Base-by-base conservation (phyloP, 164 flowering plant genomes). In the Cinnamomum chago region DNA sequence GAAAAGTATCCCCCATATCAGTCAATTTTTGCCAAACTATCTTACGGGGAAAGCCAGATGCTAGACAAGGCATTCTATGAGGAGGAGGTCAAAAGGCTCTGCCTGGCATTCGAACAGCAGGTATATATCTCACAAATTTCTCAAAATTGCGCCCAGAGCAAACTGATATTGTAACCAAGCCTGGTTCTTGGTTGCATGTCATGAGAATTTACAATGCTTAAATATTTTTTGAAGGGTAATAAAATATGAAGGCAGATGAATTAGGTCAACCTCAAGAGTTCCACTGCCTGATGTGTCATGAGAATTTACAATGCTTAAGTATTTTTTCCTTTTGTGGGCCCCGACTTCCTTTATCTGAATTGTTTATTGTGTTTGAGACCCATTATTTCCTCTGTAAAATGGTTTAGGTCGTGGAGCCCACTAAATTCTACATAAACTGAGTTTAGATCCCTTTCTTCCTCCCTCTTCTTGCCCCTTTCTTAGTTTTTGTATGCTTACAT, bases 31-130 rank as follows among this genome's bases (percentile, higher is more conserved):
- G 80, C 97, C 18, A 92, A 92, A 77, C 75, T 94, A 65, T 91
- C 98, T 11, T 96, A 92, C 79, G 99, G 99, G 60, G 99, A 96
- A 87, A 96, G 94, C 77, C 99, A 96, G 85, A 83, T 96, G 92
- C 96, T 96, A 68, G 99, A 96, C 84, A 96, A 94, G 83, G 99
- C 98, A 58, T 96, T 96, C 77, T 96, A 96, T 80, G 99, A 96
- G 81, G 99, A 96, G 82, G 99, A 96, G 80, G 99, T 96, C 75
- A 96, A 92, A 81, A 85, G 99, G 84, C 94, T 92, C 27, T 94
- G 99, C 90, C 81, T 94, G 75, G 78, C 99, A 22, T 96, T 92
- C 83, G 99, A 94, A 82, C 99, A 94, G 68, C 99, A 96, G 97
- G 99, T 95, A 82, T 30, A 80, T 79, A 17, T 68, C 51, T 62